Evolutionary conservation across 83 land plant species (phyloP).

Genomic region (Thuja plicata): DNA sequence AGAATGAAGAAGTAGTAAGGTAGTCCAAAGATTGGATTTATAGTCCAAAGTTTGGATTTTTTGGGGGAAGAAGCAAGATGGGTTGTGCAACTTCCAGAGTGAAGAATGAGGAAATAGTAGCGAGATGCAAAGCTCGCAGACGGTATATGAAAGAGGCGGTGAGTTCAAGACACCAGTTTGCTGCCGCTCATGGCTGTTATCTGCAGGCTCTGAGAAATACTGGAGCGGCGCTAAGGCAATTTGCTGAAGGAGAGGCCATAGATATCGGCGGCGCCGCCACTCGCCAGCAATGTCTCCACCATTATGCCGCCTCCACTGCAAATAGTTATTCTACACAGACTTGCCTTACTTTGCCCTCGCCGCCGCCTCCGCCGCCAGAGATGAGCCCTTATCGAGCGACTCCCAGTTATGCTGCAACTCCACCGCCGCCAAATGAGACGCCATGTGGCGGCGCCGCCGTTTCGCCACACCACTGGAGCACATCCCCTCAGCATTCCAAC

Average conservation of each 20-base stretch:
- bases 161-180: constrained; percentile 44
- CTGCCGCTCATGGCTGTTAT: constrained; percentile 57
- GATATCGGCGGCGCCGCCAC: constrained; percentile 1
- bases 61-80: neutral
- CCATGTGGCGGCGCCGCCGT: constrained; percentile 37
- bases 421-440: constrained; percentile 38
- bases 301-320: constrained; percentile 8
- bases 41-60: too few relatives aligned
- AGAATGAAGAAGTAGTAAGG: neutral
- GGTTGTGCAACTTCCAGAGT: constrained; percentile 65
- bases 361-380: constrained; percentile 27
- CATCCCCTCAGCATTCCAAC: constrained; percentile 8
- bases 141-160: constrained; percentile 70
- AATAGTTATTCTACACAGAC: constrained; percentile 17
- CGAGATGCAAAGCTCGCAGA: constrained; percentile 60
- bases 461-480: constrained; percentile 20
- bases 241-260: constrained; percentile 37
- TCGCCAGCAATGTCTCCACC: constrained; percentile 27
- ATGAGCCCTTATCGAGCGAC: constrained; percentile 13
- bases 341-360: constrained; percentile 19
- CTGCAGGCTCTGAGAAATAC: constrained; percentile 55
- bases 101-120: constrained; percentile 57
- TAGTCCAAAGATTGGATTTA: neutral
- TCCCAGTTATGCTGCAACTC: constrained; percentile 5
- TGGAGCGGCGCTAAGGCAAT: constrained; percentile 65